Percentiles rank a stretch among this genome's conserved stretches.
These are phyloP conservation scores for Asterella californica DNA, from an alignment of 225 moss, liverwort and hornwort genomes.

Conservation along the genomic window DNA sequence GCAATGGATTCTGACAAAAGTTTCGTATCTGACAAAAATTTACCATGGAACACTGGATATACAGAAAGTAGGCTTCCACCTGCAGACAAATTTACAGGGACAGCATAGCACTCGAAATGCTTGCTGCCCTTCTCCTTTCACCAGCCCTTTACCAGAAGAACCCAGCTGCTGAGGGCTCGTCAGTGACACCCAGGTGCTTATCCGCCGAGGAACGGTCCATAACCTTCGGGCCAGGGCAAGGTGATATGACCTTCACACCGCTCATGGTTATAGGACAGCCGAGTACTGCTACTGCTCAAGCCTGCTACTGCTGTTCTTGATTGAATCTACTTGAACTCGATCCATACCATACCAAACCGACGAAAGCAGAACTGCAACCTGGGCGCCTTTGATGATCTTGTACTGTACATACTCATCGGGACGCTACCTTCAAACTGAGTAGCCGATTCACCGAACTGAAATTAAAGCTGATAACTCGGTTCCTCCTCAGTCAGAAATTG, in stretches of 20 bases:
- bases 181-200: neutral
- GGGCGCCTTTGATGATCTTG: neutral
- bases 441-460: neutral
- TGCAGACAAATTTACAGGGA: conserved; percentile 17
- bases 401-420: conserved; percentile 12
- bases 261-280: neutral
- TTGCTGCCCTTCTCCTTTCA: neutral
- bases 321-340: neutral
- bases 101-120: neutral
- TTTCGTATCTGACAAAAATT: conserved; percentile 11
- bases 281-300: neutral
- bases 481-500: neutral
- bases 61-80: conserved; percentile 10
- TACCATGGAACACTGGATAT: conserved; percentile 10
- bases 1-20: neutral
- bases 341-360: conserved; percentile 8
- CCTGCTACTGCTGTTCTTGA: neutral
- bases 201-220: conserved; percentile 5
- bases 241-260: neutral
- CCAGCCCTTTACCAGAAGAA: neutral
- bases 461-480: neutral
- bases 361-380: neutral
- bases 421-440: neutral
- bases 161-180: neutral
- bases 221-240: neutral